Percentiles rank a stretch among this genome's conserved stretches.
Evolutionary conservation across 1,139 yeast genomes (phyloP).

Genomic region (Yamadazyma mexicana): DNA sequence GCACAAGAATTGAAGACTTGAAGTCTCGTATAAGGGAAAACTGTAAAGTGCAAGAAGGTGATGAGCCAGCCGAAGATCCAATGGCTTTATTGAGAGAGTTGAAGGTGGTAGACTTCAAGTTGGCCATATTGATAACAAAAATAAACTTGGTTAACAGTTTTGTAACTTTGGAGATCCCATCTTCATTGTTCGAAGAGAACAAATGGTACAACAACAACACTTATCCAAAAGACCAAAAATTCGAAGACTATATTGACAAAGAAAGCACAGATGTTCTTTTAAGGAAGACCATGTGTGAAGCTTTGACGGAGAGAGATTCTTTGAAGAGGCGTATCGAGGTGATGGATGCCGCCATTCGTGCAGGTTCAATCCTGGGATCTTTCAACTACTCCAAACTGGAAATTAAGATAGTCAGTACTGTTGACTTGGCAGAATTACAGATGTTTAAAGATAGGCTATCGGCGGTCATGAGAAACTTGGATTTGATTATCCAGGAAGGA

Average conservation of each 20-base stretch:
- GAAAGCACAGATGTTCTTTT: conserved; percentile 1
- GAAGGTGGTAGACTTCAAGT: conserved; percentile 8
- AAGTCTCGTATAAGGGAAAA: conserved; percentile 12
- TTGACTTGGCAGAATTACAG: conserved; percentile 10
- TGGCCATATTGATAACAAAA: conserved; percentile 11
- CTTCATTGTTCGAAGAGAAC: conserved; percentile 7
- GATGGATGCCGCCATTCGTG: conserved; percentile 4
- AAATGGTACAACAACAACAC: conserved; percentile 3
- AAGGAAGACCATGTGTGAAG: conserved; percentile 15
- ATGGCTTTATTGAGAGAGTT: conserved; percentile 9
- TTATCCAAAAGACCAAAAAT: conserved; percentile 1
- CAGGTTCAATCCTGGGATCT: conserved; percentile 9
- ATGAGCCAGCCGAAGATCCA: conserved; percentile 15
- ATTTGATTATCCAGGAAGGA: conserved; percentile 17
- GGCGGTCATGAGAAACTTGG: conserved; percentile 12
- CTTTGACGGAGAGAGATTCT: conserved; percentile 16
- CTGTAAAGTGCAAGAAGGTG: conserved; percentile 18
- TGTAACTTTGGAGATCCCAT: conserved; percentile 9
- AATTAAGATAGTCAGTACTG: conserved; percentile 13
- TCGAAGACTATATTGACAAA: conserved; percentile 4
- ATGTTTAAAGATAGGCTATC: conserved; percentile 11
- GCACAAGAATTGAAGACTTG: conserved; percentile 9
- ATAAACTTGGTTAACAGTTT: conserved; percentile 15
- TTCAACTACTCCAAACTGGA: conserved; percentile 17
- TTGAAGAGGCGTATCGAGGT: conserved; percentile 10